A percentile compares a stretch with the other conserved stretches of the same genome.
Evolutionary conservation across 441 rosid genomes (phyloP).

Genomic region (Pelargonium fulgidum): DNA sequence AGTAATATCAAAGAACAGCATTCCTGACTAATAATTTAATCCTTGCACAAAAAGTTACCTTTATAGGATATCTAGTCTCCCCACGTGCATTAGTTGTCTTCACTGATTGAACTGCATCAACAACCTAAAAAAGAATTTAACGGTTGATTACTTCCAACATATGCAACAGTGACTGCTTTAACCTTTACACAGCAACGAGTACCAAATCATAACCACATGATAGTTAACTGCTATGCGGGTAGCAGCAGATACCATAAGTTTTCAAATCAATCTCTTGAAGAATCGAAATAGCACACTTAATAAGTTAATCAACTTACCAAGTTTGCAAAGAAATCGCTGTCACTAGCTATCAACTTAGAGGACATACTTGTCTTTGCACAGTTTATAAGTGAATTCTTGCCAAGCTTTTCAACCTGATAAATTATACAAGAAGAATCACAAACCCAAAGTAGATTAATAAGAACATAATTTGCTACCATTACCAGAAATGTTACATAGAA

Average conservation of each 20-base stretch:
- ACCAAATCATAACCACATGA: not conserved
- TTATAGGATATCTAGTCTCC: constrained; percentile 90
- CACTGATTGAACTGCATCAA: constrained; percentile 76
- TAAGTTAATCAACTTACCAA: constrained; percentile 42
- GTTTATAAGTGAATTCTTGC: constrained; percentile 77
- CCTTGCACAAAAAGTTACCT: constrained; percentile 41
- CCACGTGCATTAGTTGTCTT: constrained; percentile 88
- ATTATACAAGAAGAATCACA: not conserved
- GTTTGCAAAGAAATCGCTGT: constrained; percentile 91
- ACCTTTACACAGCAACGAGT: not conserved
- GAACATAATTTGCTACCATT: not conserved
- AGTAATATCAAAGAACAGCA: not conserved
- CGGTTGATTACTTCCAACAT: not conserved
- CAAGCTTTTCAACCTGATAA: constrained; percentile 86
- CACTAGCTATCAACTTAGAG: constrained; percentile 83
- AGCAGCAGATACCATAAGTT: not conserved
- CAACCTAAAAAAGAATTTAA: constrained; percentile 45
- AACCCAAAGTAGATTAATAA: not conserved
- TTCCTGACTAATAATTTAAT: not conserved
- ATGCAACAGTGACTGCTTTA: not conserved
- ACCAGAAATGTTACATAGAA: not conserved
- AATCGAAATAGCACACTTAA: not conserved
- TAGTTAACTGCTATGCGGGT: not conserved
- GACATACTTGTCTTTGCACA: constrained; percentile 99
- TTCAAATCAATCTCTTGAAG: not conserved